phyloP scores from a whole-genome alignment of 2,329 filamentous ascomycete species.

The Aspergillus novofumigatus region DNA sequence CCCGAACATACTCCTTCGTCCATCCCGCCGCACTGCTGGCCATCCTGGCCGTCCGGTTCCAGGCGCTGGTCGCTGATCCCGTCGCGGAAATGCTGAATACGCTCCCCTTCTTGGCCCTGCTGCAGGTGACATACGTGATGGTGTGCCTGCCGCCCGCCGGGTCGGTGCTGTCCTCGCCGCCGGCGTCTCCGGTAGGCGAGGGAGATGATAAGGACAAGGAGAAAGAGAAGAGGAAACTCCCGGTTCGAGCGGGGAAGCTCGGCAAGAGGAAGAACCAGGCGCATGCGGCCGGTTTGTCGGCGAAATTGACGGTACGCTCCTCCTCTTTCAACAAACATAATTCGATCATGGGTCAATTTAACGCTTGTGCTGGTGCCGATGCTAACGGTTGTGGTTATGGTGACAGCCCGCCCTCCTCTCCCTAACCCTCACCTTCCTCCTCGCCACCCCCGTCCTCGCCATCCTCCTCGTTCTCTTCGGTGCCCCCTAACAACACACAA shows the following conservation, averaged over 20 bases:
- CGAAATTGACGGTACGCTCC: slow-evolving; percentile 24
- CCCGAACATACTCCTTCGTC: slow-evolving; percentile 57
- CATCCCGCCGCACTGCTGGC: slow-evolving; percentile 66
- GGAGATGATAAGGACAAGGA: slow-evolving; percentile 8
- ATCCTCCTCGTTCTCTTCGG: slow-evolving; percentile 78
- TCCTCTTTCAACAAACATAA: too few relatives aligned
- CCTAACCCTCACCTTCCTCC: slow-evolving; percentile 50
- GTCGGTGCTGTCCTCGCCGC: slow-evolving; percentile 19
- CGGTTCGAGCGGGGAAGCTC: slow-evolving; percentile 16
- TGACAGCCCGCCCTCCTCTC: slow-evolving; percentile 66
- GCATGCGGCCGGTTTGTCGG: slow-evolving; percentile 7
- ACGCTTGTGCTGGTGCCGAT: too few relatives aligned
- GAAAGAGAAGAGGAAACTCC: slow-evolving; percentile 6
- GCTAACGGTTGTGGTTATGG: background rate
- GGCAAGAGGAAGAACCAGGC: slow-evolving; percentile 17
- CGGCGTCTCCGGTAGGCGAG: slow-evolving; percentile 1
- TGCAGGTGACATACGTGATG: slow-evolving; percentile 61
- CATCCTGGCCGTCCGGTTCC: slow-evolving; percentile 61
- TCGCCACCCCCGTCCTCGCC: slow-evolving; percentile 55
- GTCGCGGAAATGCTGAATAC: slow-evolving; percentile 58
- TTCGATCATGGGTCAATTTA: too few relatives aligned
- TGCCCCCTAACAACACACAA: slow-evolving; percentile 78
- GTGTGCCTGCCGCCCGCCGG: slow-evolving; percentile 56
- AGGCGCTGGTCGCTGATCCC: slow-evolving; percentile 65
- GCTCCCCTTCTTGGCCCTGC: slow-evolving; percentile 57